Conservation (phyloP, 1,284 basidiomycete genomes). For the Vanrija humicola region DNA sequence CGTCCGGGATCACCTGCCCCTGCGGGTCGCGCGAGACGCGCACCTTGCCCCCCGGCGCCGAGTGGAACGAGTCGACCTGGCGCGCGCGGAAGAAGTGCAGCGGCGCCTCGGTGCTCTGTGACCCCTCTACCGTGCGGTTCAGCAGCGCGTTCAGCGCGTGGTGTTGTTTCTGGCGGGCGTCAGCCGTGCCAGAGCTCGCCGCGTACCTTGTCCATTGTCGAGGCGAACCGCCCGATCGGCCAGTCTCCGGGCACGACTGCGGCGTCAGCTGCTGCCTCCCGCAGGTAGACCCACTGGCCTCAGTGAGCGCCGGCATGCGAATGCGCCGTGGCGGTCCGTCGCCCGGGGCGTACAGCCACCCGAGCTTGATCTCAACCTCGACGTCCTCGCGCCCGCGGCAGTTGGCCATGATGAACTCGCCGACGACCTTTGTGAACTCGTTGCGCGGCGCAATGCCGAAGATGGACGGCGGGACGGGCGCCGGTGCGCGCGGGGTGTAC, state of each 20-base stretch:
- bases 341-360: conserved; percentile 62
- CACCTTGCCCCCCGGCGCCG: conserved; percentile 55
- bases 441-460: conserved; percentile 89
- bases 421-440: conserved; percentile 86
- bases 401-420: conserved; percentile 68
- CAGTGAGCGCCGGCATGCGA: conserved; percentile 67
- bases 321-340: conserved; percentile 51
- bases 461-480: conserved; percentile 69
- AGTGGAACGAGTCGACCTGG: conserved; percentile 79
- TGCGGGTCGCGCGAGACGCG: conserved; percentile 81
- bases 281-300: conserved; percentile 67
- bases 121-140: conserved; percentile 59
- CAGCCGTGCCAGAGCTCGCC: conserved; percentile 31
- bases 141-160: conserved; percentile 78
- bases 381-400: conserved; percentile 49
- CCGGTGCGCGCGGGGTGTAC: not conserved
- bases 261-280: conserved; percentile 41
- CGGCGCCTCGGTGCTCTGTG: conserved; percentile 54
- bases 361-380: conserved; percentile 87
- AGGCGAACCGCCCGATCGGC: conserved; percentile 65
- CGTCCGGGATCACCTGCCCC: conserved; percentile 59
- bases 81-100: conserved; percentile 74
- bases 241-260: conserved; percentile 54
- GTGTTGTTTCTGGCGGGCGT: conserved; percentile 65
- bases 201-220: conserved; percentile 77